Percentiles rank a stretch among this genome's conserved stretches.
phyloP scores from a whole-genome alignment of 2,329 filamentous ascomycete genomes.

The Pestalotiopsis fici region DNA sequence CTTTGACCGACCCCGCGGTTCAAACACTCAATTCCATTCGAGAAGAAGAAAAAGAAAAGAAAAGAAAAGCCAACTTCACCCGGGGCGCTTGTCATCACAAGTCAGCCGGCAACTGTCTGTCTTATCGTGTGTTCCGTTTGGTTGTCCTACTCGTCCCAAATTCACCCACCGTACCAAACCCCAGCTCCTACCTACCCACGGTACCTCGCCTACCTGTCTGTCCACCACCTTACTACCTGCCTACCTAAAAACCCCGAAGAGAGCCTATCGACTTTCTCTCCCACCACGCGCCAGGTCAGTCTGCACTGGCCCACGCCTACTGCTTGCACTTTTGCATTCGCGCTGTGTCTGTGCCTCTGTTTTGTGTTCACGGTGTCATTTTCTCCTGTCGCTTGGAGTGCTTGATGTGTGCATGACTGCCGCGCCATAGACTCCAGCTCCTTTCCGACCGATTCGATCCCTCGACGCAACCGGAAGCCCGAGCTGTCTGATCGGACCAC shows the following conservation, averaged over 20 bases:
- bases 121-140: background rate
- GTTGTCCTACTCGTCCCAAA: background rate
- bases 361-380: background rate
- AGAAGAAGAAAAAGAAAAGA: background rate
- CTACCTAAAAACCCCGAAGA: background rate
- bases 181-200: background rate
- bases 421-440: background rate
- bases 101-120: background rate
- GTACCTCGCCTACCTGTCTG: background rate
- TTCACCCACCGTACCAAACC: background rate
- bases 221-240: background rate
- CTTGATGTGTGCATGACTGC: background rate
- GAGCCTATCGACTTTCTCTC: background rate
- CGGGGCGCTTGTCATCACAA: background rate
- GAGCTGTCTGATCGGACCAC: slow-evolving; percentile 10
- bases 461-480: slow-evolving; percentile 1
- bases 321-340: background rate
- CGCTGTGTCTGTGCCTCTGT: background rate
- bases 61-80: background rate
- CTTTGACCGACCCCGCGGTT: background rate
- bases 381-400: background rate
- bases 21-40: background rate
- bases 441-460: background rate
- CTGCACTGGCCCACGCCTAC: background rate
- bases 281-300: background rate